phyloP scores from a whole-genome alignment of 148 eudicot genomes.

The Vaccinium macrocarpon region DNA sequence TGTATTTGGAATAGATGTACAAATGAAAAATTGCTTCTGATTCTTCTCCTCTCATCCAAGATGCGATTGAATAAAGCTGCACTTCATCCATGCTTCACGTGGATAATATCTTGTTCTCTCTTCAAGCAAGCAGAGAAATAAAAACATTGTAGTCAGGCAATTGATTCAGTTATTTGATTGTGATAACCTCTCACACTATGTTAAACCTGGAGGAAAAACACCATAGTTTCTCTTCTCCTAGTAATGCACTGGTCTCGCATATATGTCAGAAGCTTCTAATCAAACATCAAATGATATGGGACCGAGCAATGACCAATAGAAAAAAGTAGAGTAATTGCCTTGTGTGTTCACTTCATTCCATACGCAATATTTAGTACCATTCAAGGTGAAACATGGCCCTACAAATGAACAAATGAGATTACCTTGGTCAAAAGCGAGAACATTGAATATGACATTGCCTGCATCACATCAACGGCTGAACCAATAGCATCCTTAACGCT shows the following conservation, averaged over 20 bases:
- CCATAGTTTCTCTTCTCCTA: not conserved
- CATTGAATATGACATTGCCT: constrained; percentile 65
- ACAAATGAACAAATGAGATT: constrained; percentile 18
- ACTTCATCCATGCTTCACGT: not conserved
- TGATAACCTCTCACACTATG: not conserved
- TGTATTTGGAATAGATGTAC: not conserved
- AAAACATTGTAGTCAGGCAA: not conserved
- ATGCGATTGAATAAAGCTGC: not conserved
- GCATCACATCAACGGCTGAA: constrained; percentile 87
- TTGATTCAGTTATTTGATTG: constrained; percentile 1
- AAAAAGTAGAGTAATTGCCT: not conserved
- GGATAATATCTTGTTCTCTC: not conserved
- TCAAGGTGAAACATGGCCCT: constrained; percentile 4
- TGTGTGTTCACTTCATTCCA: not conserved
- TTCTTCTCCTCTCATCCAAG: not conserved
- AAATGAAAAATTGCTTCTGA: not conserved
- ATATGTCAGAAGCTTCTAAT: constrained; percentile 7
- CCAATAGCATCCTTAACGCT: constrained; percentile 74
- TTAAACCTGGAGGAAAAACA: constrained; percentile 6
- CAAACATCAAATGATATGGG: constrained; percentile 7
- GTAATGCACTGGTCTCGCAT: not conserved
- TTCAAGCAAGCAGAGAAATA: not conserved
- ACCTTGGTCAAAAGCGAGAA: constrained; percentile 63
- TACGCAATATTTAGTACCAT: not conserved
- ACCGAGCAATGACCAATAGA: not conserved